These are phyloP conservation scores for Solanum aculeatissimum DNA, from an alignment of 305 asterid genomes.

Conservation along the genomic window DNA sequence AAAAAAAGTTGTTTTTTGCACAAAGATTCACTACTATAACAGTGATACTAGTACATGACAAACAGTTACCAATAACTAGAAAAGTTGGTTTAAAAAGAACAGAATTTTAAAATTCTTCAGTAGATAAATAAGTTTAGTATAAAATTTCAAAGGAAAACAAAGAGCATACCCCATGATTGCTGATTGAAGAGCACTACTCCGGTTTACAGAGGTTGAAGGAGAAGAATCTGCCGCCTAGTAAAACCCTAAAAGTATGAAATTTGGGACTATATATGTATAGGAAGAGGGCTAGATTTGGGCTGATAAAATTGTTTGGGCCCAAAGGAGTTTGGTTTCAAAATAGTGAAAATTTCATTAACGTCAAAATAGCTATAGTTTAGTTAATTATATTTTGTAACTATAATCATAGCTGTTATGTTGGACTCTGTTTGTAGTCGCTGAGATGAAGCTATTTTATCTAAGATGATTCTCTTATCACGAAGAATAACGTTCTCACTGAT, in stretches of 20 bases:
- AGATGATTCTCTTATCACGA: too few species aligned
- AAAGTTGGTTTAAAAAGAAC: background rate
- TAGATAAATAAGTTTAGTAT: background rate
- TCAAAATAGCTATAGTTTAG: too few species aligned
- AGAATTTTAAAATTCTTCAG: background rate
- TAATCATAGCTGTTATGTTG: too few species aligned
- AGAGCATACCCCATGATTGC: constrained; percentile 60
- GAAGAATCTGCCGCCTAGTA: constrained; percentile 5
- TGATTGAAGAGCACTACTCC: constrained; percentile 16
- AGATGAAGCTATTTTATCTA: too few species aligned
- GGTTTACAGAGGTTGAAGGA: constrained; percentile 6
- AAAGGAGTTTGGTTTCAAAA: background rate
- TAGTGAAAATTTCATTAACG: too few species aligned
- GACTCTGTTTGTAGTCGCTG: too few species aligned
- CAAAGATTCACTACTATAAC: background rate
- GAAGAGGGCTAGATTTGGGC: background rate
- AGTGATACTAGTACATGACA: background rate
- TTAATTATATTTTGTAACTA: too few species aligned
- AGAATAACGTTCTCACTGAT: too few species aligned
- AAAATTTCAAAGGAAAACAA: background rate
- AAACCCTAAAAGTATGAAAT: constrained; percentile 28
- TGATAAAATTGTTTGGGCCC: background rate
- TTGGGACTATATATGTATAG: background rate
- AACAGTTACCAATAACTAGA: background rate
- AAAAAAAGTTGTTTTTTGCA: background rate